Base-by-base conservation (phyloP, 78 protist genomes). In the Polysphondylium violaceum region DNA sequence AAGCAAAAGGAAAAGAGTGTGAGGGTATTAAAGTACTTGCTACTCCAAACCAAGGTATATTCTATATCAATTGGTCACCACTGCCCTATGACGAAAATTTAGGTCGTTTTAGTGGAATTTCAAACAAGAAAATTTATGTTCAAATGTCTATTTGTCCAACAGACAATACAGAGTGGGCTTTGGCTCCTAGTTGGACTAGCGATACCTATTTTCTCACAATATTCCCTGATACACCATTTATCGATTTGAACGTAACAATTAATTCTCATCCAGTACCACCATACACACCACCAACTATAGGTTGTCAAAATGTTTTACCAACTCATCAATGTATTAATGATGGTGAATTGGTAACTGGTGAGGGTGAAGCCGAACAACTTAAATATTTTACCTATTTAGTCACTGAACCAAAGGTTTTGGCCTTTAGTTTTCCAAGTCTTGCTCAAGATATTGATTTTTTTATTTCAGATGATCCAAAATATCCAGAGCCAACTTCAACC, bases 91-190 rank as follows among this genome's bases (percentile, higher is more conserved):
- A 16, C 25, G 23, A 14, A 36, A 69, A 25, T 69, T 14, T 5
- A 4, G n/a, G 14, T 44, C 3, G 0, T n/a, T 40, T 47, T 33
- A 2, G 4, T 16, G 51, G 78, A 72, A 44, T 51, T 21, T 31
- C 21, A 17, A 25, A 17, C 40, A 40, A n/a, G 78, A 44, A 31
- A 25, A 29, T 19, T 72, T 31, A n/a, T 72, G 33, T 36, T 25
- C 69, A 74, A 56, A 17, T 43, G 16, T 19, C 40, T 14, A 56
- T 83, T 14, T 83, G 91, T 58, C 91, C 91, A 55, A 56, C 81
- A n/a, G 91, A 83, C 58, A 83, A 83, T 58, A n/a, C n/a, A n/a
- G n/a, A n/a, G n/a, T n/a, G n/a, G 53, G 53, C 31, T 65, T 65
- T 21, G 35, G 16, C 11, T 3, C 6, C 33, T 65, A n/a, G 8